These are phyloP conservation scores for Periglandula ipomoeae DNA, from an alignment of 2,329 filamentous ascomycete genomes.

Conservation along the genomic window DNA sequence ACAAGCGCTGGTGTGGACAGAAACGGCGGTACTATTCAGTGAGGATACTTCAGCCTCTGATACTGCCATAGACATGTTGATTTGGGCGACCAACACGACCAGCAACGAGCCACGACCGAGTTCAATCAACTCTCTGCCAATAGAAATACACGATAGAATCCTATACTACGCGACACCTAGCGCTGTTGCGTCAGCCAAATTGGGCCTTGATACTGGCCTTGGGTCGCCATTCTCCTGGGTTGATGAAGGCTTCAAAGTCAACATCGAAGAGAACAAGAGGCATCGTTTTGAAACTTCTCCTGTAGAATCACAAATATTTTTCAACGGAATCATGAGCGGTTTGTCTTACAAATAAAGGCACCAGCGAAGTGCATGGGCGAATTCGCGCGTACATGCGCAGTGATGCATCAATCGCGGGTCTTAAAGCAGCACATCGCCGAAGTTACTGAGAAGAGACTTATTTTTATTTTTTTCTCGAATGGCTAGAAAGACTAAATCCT, in stretches of 20 bases:
- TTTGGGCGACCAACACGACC: constrained; percentile 10
- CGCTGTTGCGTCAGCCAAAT: constrained; percentile 7
- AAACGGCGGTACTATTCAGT: constrained; percentile 9
- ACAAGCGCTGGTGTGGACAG: constrained; percentile 6
- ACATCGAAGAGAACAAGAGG: constrained; percentile 9
- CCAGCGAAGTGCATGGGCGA: too few relatives aligned
- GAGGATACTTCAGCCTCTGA: constrained; percentile 2
- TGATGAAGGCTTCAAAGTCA: constrained; percentile 10
- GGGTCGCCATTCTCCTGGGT: constrained; percentile 9
- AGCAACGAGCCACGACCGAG: constrained; percentile 1
- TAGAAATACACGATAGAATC: constrained; percentile 13
- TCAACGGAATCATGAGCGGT: constrained; percentile 10
- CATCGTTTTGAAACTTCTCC: constrained; percentile 10
- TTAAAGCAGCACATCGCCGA: too few relatives aligned
- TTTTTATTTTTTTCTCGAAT: too few relatives aligned
- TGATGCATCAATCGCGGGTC: too few relatives aligned
- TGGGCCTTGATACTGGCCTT: constrained; percentile 8
- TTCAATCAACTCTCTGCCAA: constrained; percentile 10
- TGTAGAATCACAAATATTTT: constrained; percentile 10
- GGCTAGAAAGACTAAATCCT: too few relatives aligned
- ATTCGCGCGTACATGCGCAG: too few relatives aligned
- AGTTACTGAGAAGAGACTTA: too few relatives aligned
- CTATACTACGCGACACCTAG: constrained; percentile 8
- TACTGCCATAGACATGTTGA: constrained; percentile 12
- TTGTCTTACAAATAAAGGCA: constrained; percentile 10